Evolutionary conservation across 2,329 filamentous ascomycete species (phyloP).

Genomic region (Fusarium duplospermum): DNA sequence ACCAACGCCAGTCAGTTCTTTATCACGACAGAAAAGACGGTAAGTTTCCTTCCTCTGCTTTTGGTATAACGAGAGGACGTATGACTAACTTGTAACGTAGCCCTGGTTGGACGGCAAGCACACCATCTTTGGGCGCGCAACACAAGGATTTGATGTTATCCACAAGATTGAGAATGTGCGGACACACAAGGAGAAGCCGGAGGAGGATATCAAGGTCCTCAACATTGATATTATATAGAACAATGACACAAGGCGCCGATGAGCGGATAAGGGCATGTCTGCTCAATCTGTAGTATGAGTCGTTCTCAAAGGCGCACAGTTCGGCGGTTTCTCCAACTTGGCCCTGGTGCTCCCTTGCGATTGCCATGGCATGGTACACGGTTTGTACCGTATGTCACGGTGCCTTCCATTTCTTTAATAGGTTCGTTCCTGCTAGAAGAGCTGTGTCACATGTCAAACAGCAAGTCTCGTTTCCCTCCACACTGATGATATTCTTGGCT

Average conservation of each 20-base stretch:
- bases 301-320: neutral
- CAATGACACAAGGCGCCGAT: neutral
- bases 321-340: neutral
- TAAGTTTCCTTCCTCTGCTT: conserved; percentile 55
- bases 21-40: conserved; percentile 96
- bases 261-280: neutral
- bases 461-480: neutral
- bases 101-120: conserved; percentile 97
- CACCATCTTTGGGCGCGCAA: conserved; percentile 92
- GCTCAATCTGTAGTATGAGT: neutral
- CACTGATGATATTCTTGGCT: neutral
- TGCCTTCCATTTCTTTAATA: neutral
- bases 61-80: neutral
- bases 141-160: conserved; percentile 92
- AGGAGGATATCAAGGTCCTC: conserved; percentile 97
- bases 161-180: conserved; percentile 94
- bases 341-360: neutral
- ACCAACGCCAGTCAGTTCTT: conserved; percentile 99
- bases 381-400: neutral
- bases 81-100: conserved; percentile 53
- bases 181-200: conserved; percentile 90
- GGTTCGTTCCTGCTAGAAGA: neutral
- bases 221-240: conserved; percentile 76
- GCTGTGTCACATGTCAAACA: neutral
- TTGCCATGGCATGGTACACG: neutral